Base-by-base conservation (phyloP, 257 asterid species). In the Lycium barbarum region DNA sequence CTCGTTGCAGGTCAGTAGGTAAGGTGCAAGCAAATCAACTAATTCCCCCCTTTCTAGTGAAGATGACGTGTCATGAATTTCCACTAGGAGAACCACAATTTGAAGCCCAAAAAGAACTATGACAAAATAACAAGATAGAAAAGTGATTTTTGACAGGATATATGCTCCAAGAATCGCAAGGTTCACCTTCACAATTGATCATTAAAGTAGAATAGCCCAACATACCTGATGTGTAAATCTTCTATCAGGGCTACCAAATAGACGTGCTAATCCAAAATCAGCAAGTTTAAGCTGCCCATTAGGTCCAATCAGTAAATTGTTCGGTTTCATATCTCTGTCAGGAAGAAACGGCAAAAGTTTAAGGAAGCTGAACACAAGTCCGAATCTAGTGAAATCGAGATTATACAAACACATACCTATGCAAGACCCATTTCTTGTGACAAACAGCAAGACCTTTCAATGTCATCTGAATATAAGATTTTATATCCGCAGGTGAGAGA, bases 271-370 rank as follows among this genome's bases (percentile, higher is more conserved):
- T 71, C 99, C 99, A 88, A 96, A 96, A 87, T 96, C 99, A 65
- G 98, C 99, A 81, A 96, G 97, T 87, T 96, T 96, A 71, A 96
- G 97, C 89, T 96, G 96, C 84, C 99, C 99, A 36, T 82, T 87
- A 53, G 97, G 90, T 86, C 99, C 99, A 83, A 96, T 96, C 89
- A 96, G 90, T 91, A 96, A 90, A 91, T 96, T 96, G 90, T 96
- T 96, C 13, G 99, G 99, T 90, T 96, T 96, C 99, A 96, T 95
- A 87, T 96, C 99, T 95, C 99, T 96, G 89, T 83, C 84, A 87
- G 38, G 20, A 55, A 83, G 63, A 49, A 61, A 85, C 59, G 78
- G 84, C 43, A 79, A 36, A 84, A 85, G 82, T 17, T 53, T n/a
- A 83, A 26, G 74, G 68, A 83, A 67, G 45, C 45, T 74, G 45